Percentiles rank a stretch among this genome's conserved stretches.
These are phyloP conservation scores for Punica granatum DNA, from an alignment of 345 rosid species.

Conservation along the genomic window DNA sequence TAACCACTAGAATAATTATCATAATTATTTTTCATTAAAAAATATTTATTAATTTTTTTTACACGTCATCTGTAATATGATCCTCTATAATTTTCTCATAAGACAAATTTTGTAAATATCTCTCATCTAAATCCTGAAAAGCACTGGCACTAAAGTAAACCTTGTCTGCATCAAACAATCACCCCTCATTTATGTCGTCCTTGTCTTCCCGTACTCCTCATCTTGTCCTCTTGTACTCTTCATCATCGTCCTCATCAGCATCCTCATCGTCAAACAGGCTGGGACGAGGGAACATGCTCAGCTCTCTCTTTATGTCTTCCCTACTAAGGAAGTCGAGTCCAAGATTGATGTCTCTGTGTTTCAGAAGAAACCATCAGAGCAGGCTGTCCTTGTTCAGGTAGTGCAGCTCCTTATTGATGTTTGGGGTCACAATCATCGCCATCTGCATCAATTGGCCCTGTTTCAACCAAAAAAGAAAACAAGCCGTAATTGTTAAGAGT, in stretches of 20 bases:
- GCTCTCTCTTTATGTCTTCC: constrained; percentile 21
- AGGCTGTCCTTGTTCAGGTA: constrained; percentile 89
- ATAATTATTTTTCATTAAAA: too few species aligned
- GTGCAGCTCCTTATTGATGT: constrained; percentile 88
- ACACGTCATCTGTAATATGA: too few species aligned
- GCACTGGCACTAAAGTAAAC: not conserved
- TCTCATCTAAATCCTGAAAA: not conserved
- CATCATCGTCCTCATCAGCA: constrained; percentile 1
- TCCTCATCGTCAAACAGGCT: constrained; percentile 18
- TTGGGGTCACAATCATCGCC: constrained; percentile 91
- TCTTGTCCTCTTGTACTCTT: not conserved
- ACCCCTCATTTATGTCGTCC: not conserved
- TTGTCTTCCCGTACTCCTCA: constrained; percentile 5
- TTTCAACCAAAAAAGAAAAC: constrained; percentile 6
- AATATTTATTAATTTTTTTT: too few species aligned
- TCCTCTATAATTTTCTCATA: too few species aligned
- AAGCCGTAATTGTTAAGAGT: not conserved
- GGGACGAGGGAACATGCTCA: constrained; percentile 15
- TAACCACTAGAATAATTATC: too few species aligned
- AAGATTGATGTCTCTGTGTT: constrained; percentile 49
- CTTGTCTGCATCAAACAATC: not conserved
- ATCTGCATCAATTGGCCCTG: constrained; percentile 80
- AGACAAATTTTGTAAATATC: too few species aligned
- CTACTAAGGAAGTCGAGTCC: constrained; percentile 22
- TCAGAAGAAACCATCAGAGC: constrained; percentile 85